These are phyloP conservation scores for Suhomyces bribrorum DNA, from an alignment of 1,139 yeast species.

Conservation along the genomic window DNA sequence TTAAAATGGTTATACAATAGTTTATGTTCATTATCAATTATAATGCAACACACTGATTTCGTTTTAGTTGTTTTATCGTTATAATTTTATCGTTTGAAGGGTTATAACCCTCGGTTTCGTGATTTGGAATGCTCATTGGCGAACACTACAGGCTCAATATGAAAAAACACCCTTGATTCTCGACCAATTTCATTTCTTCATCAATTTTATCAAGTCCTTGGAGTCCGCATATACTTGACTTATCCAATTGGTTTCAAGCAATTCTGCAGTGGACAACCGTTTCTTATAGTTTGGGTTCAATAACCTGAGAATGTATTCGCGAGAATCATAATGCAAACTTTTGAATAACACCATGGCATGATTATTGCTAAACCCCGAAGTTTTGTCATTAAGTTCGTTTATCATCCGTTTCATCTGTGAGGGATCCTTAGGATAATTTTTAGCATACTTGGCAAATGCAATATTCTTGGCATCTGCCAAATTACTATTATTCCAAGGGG, in stretches of 20 bases:
- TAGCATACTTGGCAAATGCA: slow-evolving; percentile 13
- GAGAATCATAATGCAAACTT: slow-evolving; percentile 41
- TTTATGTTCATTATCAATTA: too few relatives aligned
- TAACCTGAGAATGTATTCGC: slow-evolving; percentile 34
- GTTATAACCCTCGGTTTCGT: too few relatives aligned
- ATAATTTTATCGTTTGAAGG: too few relatives aligned
- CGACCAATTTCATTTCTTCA: slow-evolving; percentile 3
- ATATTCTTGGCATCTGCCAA: slow-evolving; percentile 18
- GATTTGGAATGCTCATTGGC: too few relatives aligned
- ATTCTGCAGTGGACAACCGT: slow-evolving; percentile 27
- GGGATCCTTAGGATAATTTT: slow-evolving; percentile 14
- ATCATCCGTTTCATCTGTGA: slow-evolving; percentile 11
- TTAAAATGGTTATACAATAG: too few relatives aligned
- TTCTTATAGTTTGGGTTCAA: slow-evolving; percentile 34
- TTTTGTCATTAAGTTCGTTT: slow-evolving; percentile 19
- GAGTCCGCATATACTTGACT: slow-evolving; percentile 47
- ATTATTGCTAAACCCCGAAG: slow-evolving; percentile 21
- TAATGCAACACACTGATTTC: too few relatives aligned
- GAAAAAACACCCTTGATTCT: too few relatives aligned
- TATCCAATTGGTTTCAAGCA: slow-evolving; percentile 42
- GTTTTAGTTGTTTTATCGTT: too few relatives aligned
- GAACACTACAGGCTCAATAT: too few relatives aligned
- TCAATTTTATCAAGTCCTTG: slow-evolving; percentile 31
- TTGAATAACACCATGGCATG: slow-evolving; percentile 39
- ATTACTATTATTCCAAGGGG: slow-evolving; percentile 51